Conservation (phyloP, 2,329 filamentous ascomycete genomes). For the Penicillium sp. region DNA sequence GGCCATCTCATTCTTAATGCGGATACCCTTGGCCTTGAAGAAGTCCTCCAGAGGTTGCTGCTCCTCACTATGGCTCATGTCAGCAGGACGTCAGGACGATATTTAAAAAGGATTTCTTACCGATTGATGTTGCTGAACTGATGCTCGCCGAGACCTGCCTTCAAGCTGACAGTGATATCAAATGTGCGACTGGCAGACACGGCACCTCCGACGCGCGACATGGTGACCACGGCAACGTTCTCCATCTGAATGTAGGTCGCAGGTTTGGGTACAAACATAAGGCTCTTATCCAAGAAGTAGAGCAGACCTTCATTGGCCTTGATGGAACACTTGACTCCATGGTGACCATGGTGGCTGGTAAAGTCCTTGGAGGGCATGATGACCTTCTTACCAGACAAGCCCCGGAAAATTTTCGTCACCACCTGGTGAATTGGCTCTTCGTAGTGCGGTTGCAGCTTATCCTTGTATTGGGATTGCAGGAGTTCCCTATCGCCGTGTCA, state of each 20-base stretch:
- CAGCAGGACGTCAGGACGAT: conserved; percentile 19
- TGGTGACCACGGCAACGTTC: conserved; percentile 84
- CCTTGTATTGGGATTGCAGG: conserved; percentile 81
- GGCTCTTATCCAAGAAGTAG: conserved; percentile 95
- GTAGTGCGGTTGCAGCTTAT: conserved; percentile 83
- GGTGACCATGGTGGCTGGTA: conserved; percentile 85
- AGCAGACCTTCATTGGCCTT: conserved; percentile 98
- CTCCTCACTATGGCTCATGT: conserved; percentile 62
- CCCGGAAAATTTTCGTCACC: conserved; percentile 91
- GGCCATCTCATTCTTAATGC: conserved; percentile 98
- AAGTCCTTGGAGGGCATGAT: conserved; percentile 94
- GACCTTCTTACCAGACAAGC: conserved; percentile 91
- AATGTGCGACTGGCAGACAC: conserved; percentile 94
- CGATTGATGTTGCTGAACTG: conserved; percentile 99
- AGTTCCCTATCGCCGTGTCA: conserved; percentile 55
- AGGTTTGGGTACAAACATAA: conserved; percentile 98
- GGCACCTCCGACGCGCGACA: conserved; percentile 91
- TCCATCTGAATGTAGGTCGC: conserved; percentile 97
- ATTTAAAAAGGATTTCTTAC: conserved; percentile 34
- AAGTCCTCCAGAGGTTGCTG: conserved; percentile 95
- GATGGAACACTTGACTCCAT: conserved; percentile 98
- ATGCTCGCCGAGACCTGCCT: conserved; percentile 79
- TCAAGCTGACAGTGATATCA: conserved; percentile 91
- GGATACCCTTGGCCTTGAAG: conserved; percentile 92
- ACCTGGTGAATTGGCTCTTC: conserved; percentile 92